Evolutionary conservation across 1,139 yeast species (phyloP), one percentile per base, ranked within the genome.

Genomic region (Groenewaldozyma auringiensis): DNA sequence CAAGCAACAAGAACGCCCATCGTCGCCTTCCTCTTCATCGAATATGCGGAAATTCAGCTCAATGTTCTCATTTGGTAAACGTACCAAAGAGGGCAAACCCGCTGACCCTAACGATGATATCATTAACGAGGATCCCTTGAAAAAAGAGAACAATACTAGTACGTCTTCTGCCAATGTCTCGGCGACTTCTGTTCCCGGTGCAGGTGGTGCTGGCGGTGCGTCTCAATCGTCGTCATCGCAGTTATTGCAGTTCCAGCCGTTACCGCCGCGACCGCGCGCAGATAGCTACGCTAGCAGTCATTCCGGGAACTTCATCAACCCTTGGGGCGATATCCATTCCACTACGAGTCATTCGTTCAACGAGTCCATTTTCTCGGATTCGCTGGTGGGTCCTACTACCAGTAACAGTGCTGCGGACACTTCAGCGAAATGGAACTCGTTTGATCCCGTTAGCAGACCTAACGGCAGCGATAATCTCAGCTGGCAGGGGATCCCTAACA

Each of bases 251-350:
- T 21, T 27, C 4, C 29, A 22, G 3, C 36, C 42, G 4, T 39
- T 39, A 14, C 42, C 42, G 6, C 41, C 50, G 6, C 41, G 56
- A 14, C 51, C 56, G 4, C 41, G 61, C 14, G 51, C 56, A 8
- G 58, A 55, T 3, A 56, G 60, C 35, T 53, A 51, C 37, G 48
- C 52, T 37, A 52, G 57, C 43, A 48, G 50, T 44, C 48, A 47
- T 25, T 42, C 49, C n/a, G 47, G 42, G 18, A 44, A 31, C 14
- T 47, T 54, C 42, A 46, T 53, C 37, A 54, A 52, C 25, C 58
- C 59, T 9, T 56, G 59, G 59, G 48, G 41, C n/a, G 55, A 54
- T 33, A 42, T 38, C 21, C 35, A 37, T 18, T 18, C 45, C 4
- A 31, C 22, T 20, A n/a, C n/a, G n/a, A 37, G 40, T 39, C 41